A percentile compares a stretch with the other conserved stretches of the same genome.
These are phyloP conservation scores for Tolypocladium ovalisporum DNA, from an alignment of 2,329 filamentous ascomycete species.

Conservation along the genomic window DNA sequence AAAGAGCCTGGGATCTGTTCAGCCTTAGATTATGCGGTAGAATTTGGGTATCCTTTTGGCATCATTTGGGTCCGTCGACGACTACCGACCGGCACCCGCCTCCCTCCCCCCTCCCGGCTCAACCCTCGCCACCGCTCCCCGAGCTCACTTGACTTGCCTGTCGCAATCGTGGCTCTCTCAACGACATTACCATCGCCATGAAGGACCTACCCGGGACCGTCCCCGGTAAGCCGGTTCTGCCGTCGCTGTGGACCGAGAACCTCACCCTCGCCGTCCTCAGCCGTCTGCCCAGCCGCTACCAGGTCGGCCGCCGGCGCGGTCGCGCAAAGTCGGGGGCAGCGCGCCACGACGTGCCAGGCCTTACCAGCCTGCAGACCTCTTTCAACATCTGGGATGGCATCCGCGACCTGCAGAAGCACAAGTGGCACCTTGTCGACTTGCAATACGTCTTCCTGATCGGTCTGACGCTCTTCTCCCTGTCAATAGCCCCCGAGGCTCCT, in stretches of 20 bases:
- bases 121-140: not conserved
- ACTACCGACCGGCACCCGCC: not conserved
- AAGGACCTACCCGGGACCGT: constrained; percentile 25
- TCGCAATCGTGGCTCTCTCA: constrained; percentile 6
- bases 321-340: constrained; percentile 26
- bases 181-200: constrained; percentile 14
- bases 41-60: constrained; percentile 20
- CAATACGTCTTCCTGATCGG: constrained; percentile 71
- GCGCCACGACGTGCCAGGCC: constrained; percentile 37
- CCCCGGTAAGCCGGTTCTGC: constrained; percentile 29
- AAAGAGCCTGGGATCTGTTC: not conserved
- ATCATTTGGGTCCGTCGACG: constrained; percentile 7
- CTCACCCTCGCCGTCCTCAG: constrained; percentile 31
- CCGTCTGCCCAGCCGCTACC: constrained; percentile 28
- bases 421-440: constrained; percentile 72
- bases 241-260: constrained; percentile 27
- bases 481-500: constrained; percentile 71
- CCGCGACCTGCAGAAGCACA: constrained; percentile 61
- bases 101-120: not conserved
- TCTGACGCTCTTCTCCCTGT: constrained; percentile 72
- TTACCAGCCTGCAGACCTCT: constrained; percentile 70
- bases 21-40: constrained; percentile 24
- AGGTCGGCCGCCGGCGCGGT: constrained; percentile 24
- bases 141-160: not conserved
- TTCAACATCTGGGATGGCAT: constrained; percentile 73